Base-by-base conservation (phyloP, 192 early-diverging fungal species). In the Nowakowskiella sp. region DNA sequence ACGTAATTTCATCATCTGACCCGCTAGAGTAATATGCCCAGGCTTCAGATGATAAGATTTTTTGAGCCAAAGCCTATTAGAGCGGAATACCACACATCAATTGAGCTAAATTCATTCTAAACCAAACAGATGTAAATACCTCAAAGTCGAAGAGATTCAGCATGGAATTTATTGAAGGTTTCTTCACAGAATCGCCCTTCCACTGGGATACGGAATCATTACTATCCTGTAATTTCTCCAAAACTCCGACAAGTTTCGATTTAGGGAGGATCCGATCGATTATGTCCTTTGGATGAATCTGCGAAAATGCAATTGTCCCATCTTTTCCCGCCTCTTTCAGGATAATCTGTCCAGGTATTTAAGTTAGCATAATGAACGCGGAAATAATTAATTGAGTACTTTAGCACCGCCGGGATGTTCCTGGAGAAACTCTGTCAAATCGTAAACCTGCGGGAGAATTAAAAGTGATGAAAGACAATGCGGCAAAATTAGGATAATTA, bases 1-100 rank as follows among this genome's bases (percentile, higher is more conserved):
- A 57, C 0, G 85, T 86, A 28, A 89, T 73, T 70, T 90, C 88
- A 57, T 92, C 88, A 44, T 86, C 87, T 2, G 82, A 70, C 27
- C 82, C 89, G 27, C 82, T 85, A 30, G 82, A 85, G 53, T 88
- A 92, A 67, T 92, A 92, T 25, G 81, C 84, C 78, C 88, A 88
- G 1, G 85, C 84, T 46, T 85, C 83, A 33, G 74, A 53, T 44
- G 65, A 74, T 28, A 90, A 43, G 6, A 71, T 64, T 43, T 51
- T 52, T 22, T 65, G 55, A 7, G 86, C 86, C 3, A 86, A 65
- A 5, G 66, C 71, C 76, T 67, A 32, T 25, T 26, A 24, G n/a
- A 30, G 26, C 2, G 31, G 13, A 39, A 36, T 10, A 57, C 8
- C 32, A 2, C 28, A 10, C 21, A 10, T 5, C 16, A 9, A 39